A percentile compares a stretch with the other conserved stretches of the same genome.
Conservation (phyloP, 495 filamentous ascomycete genomes). For the Lentithecium fluviatile region DNA sequence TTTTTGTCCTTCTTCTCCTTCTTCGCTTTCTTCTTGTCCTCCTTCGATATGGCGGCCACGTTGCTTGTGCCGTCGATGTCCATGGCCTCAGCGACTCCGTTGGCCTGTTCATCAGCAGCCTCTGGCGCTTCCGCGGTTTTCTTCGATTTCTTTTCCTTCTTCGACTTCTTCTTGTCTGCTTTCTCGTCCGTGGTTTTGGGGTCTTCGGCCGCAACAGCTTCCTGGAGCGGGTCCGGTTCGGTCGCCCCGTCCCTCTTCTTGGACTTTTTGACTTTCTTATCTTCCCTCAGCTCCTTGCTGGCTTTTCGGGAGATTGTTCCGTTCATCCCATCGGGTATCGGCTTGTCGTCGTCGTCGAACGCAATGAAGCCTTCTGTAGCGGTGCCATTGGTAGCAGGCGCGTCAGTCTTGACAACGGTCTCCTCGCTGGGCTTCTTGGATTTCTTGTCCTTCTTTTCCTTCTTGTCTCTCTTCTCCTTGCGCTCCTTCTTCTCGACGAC, state of each 20-base stretch:
- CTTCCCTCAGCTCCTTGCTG: neutral
- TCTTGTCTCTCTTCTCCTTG: constrained; percentile 11
- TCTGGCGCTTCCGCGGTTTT: constrained; percentile 27
- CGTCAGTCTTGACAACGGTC: too few relatives aligned
- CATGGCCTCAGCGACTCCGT: neutral
- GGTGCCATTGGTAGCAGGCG: too few relatives aligned
- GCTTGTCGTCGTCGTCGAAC: neutral
- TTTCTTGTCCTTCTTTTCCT: constrained; percentile 4
- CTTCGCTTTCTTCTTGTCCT: constrained; percentile 31
- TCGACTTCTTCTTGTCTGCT: constrained; percentile 1
- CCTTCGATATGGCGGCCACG: neutral
- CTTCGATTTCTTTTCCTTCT: constrained; percentile 33
- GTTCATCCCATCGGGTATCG: neutral
- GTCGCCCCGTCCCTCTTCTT: constrained; percentile 19
- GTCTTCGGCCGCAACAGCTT: neutral
- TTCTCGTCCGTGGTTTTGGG: neutral
- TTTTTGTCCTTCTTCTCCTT: constrained; percentile 24
- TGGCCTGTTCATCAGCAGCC: neutral
- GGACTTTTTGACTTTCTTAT: constrained; percentile 13
- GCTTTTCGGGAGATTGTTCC: neutral
- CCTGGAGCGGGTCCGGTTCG: neutral
- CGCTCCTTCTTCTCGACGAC: neutral
- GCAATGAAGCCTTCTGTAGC: neutral
- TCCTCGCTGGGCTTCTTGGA: neutral
- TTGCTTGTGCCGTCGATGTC: neutral